Percentiles rank a stretch among this genome's conserved stretches.
Evolutionary conservation across 306 rosid species (phyloP).

Genomic region (Betula pendula): DNA sequence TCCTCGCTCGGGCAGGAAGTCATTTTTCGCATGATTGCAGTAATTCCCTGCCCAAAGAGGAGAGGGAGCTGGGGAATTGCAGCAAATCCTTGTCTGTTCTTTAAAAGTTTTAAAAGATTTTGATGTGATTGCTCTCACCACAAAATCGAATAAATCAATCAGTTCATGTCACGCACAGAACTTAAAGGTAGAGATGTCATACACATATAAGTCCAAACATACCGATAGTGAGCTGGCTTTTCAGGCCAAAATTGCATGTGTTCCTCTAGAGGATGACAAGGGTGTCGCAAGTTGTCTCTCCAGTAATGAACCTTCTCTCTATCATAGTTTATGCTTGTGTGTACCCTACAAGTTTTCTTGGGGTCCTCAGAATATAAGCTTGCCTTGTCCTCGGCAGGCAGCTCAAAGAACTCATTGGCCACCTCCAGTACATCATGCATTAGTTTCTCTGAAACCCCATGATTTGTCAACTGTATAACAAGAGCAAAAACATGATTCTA

Average conservation of each 20-base stretch:
- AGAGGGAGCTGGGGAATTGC: too few species aligned
- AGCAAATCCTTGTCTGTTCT: too few species aligned
- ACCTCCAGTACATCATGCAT: not conserved
- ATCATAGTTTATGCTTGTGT: slow-evolving; percentile 12
- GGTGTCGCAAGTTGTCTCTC: slow-evolving; percentile 66
- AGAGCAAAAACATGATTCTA: too few species aligned
- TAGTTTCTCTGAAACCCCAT: slow-evolving; percentile 3
- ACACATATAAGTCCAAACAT: not conserved
- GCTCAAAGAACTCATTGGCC: slow-evolving; percentile 22
- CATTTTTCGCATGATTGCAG: too few species aligned
- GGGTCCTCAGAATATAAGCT: slow-evolving; percentile 16
- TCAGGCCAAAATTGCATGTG: slow-evolving; percentile 60
- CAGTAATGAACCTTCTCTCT: slow-evolving; percentile 46
- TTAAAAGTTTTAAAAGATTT: too few species aligned
- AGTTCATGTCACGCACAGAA: too few species aligned
- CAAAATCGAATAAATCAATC: too few species aligned
- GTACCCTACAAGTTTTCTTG: slow-evolving; percentile 12
- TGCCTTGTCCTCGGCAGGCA: slow-evolving; percentile 19
- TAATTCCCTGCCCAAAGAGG: too few species aligned
- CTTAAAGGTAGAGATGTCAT: too few species aligned
- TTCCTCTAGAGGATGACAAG: slow-evolving; percentile 53
- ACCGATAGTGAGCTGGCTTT: slow-evolving; percentile 61
- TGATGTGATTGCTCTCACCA: too few species aligned
- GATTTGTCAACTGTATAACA: slow-evolving; percentile 20
- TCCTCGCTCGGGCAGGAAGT: too few species aligned